These are phyloP conservation scores for Abelmoschus esculentus DNA, from an alignment of 345 rosid genomes.

Conservation along the genomic window DNA sequence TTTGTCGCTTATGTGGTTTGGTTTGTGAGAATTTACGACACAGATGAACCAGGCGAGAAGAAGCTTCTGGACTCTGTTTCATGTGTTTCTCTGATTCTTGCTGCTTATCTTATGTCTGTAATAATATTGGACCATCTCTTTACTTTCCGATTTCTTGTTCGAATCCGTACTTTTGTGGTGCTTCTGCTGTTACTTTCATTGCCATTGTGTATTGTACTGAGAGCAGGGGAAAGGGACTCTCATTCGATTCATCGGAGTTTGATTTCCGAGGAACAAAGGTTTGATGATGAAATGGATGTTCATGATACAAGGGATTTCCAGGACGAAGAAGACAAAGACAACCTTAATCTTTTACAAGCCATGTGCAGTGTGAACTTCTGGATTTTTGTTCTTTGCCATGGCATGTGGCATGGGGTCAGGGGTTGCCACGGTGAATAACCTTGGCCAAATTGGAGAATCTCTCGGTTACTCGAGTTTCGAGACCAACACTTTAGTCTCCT, in stretches of 20 bases:
- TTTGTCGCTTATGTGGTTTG: slow-evolving; percentile 40
- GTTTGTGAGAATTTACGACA: slow-evolving; percentile 33
- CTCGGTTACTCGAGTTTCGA: slow-evolving; percentile 35
- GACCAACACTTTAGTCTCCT: slow-evolving; percentile 30
- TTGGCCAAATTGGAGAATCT: slow-evolving; percentile 50
- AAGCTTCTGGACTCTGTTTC: slow-evolving; percentile 40
- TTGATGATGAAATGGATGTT: background rate
- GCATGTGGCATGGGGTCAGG: slow-evolving; percentile 58
- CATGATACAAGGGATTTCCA: background rate
- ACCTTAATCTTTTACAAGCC: slow-evolving; percentile 33
- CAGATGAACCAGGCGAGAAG: slow-evolving; percentile 26
- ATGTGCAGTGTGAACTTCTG: slow-evolving; percentile 31
- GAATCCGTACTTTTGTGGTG: slow-evolving; percentile 20
- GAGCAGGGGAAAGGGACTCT: slow-evolving; percentile 16
- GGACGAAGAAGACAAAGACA: slow-evolving; percentile 3
- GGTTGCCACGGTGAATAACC: slow-evolving; percentile 39
- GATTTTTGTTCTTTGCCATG: slow-evolving; percentile 40
- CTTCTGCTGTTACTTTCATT: slow-evolving; percentile 34
- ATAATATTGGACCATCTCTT: slow-evolving; percentile 32
- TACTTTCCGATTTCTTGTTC: slow-evolving; percentile 13
- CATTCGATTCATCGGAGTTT: background rate
- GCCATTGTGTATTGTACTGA: slow-evolving; percentile 29
- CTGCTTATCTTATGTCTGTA: slow-evolving; percentile 37
- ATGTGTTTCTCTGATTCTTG: slow-evolving; percentile 30
- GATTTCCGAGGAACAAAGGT: slow-evolving; percentile 8